A percentile compares a stretch with the other conserved stretches of the same genome.
Conservation (phyloP, 2,329 filamentous ascomycete genomes). For the Curvularia lunata region DNA sequence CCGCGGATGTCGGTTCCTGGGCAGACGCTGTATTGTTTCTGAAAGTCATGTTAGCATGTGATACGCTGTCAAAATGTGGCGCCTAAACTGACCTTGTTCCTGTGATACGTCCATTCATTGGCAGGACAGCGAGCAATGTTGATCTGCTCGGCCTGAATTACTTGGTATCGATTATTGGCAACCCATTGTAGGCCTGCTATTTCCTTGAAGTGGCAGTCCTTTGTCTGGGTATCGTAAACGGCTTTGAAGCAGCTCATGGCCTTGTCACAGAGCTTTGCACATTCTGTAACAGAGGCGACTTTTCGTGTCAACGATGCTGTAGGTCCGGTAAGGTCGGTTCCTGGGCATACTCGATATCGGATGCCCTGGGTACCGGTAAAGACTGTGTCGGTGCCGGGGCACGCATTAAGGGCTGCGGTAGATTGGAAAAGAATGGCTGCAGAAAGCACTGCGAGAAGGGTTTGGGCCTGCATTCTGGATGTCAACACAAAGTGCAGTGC, state of each 20-base stretch:
- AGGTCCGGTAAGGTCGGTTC: constrained; percentile 27
- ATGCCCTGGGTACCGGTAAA: constrained; percentile 29
- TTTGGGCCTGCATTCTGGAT: constrained; percentile 24
- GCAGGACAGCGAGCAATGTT: constrained; percentile 35
- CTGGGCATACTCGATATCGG: constrained; percentile 30
- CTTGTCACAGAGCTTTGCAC: constrained; percentile 29
- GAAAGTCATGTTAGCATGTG: not conserved
- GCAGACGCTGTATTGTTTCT: constrained; percentile 34
- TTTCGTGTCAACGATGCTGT: constrained; percentile 20
- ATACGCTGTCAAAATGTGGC: not conserved
- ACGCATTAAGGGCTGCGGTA: constrained; percentile 28
- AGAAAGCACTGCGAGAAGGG: constrained; percentile 20
- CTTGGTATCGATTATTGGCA: constrained; percentile 26
- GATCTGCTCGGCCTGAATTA: constrained; percentile 32
- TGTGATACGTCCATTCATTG: constrained; percentile 25
- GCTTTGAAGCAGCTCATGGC: constrained; percentile 35
- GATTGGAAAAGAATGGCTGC: constrained; percentile 25
- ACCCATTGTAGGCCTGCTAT: constrained; percentile 28
- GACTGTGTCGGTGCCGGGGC: constrained; percentile 27
- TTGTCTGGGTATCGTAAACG: constrained; percentile 31
- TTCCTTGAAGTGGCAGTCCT: constrained; percentile 33
- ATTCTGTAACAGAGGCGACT: constrained; percentile 28
- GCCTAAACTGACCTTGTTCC: constrained; percentile 22
- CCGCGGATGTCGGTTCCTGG: constrained; percentile 34
- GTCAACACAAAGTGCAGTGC: constrained; percentile 12